These are phyloP conservation scores for Phylloporus sp. DNA, from an alignment of 768 basidiomycete species.

Conservation along the genomic window DNA sequence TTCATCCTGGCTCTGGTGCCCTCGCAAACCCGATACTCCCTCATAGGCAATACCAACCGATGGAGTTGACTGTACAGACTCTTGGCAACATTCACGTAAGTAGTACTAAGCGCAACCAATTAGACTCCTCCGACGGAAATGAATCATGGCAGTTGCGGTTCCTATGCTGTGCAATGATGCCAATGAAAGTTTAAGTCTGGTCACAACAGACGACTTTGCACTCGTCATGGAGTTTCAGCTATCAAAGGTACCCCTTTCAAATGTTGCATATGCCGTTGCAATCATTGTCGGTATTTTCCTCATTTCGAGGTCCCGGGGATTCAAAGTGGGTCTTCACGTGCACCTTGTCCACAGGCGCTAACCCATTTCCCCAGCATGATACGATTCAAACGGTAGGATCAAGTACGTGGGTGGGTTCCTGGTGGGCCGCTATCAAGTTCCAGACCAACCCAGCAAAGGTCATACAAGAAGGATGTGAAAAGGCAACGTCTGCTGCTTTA, in stretches of 20 bases:
- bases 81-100: too few species aligned
- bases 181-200: too few species aligned
- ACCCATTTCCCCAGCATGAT: slow-evolving; percentile 13
- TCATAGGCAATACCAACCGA: too few species aligned
- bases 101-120: too few species aligned
- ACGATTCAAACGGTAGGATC: slow-evolving; percentile 30
- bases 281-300: neutral
- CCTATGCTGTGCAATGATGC: too few species aligned
- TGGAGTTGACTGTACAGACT: too few species aligned
- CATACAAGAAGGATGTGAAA: slow-evolving; percentile 31
- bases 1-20: too few species aligned
- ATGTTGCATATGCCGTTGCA: neutral
- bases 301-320: neutral
- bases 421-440: slow-evolving; percentile 17
- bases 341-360: neutral
- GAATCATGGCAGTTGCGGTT: too few species aligned
- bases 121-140: too few species aligned
- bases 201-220: neutral
- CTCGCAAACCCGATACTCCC: too few species aligned
- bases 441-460: slow-evolving; percentile 15
- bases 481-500: slow-evolving; percentile 11
- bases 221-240: neutral
- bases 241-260: neutral
- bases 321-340: neutral
- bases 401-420: slow-evolving; percentile 25